These are phyloP conservation scores for Sphaerobolus stellatus DNA, from an alignment of 1,284 basidiomycete genomes.

Conservation along the genomic window DNA sequence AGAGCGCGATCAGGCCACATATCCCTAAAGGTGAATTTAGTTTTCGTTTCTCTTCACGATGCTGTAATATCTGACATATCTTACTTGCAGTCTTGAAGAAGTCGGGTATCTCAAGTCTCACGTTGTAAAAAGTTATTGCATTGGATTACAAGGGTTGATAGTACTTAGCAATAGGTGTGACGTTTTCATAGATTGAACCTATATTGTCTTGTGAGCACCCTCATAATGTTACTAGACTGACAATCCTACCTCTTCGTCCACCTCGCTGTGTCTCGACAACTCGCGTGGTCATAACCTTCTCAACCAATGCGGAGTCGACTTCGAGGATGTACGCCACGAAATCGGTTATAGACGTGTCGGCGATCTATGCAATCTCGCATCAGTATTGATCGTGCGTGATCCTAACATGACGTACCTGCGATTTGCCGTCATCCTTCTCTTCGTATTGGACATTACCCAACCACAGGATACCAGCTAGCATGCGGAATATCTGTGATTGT, in stretches of 20 bases:
- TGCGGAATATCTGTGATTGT: slow-evolving; percentile 91
- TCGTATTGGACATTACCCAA: slow-evolving; percentile 92
- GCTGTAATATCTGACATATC: neutral
- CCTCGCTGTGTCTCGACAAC: slow-evolving; percentile 93
- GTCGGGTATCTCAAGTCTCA: slow-evolving; percentile 19
- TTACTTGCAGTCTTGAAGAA: slow-evolving; percentile 19
- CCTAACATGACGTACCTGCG: slow-evolving; percentile 6
- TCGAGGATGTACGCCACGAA: slow-evolving; percentile 97
- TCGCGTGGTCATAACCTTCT: slow-evolving; percentile 84
- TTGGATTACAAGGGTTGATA: too few species aligned
- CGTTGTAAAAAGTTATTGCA: too few species aligned
- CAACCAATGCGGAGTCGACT: slow-evolving; percentile 73
- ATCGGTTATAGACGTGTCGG: slow-evolving; percentile 89
- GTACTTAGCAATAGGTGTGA: too few species aligned
- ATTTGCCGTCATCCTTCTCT: slow-evolving; percentile 88
- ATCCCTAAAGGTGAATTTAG: slow-evolving; percentile 36
- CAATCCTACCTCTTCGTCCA: slow-evolving; percentile 87
- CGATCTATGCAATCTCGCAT: slow-evolving; percentile 52
- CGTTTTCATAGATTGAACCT: too few species aligned
- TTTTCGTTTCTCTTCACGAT: slow-evolving; percentile 3
- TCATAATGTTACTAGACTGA: too few species aligned
- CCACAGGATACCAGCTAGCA: slow-evolving; percentile 94
- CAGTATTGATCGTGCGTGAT: too few species aligned
- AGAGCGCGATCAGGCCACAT: slow-evolving; percentile 40
- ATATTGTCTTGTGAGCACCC: too few species aligned